Evolutionary conservation across 345 rosid genomes (phyloP).

Genomic region (Punica granatum): DNA sequence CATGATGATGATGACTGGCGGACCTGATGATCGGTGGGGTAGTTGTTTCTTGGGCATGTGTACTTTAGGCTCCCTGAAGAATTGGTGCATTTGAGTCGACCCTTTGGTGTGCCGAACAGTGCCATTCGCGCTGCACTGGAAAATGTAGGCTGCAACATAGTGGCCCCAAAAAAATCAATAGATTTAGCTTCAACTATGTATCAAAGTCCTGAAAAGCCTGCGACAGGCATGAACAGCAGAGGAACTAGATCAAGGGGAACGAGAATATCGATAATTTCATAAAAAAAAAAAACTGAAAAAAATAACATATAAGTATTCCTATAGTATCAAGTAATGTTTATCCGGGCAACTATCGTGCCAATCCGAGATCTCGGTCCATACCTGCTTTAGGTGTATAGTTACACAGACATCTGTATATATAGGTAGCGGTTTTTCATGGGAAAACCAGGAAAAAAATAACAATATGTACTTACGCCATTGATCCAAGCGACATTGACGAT

Average conservation of each 20-base stretch:
- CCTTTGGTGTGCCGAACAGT: neutral
- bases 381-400: too few relatives aligned
- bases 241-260: neutral
- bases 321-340: too few relatives aligned
- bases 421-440: too few relatives aligned
- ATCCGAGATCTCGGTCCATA: too few relatives aligned
- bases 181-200: too few relatives aligned
- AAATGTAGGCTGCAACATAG: neutral
- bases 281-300: too few relatives aligned
- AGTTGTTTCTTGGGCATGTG: conserved; percentile 15
- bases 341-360: too few relatives aligned
- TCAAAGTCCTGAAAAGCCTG: too few relatives aligned
- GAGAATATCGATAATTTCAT: neutral
- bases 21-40: conserved; percentile 7
- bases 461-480: conserved; percentile 7
- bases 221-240: neutral
- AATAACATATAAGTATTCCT: too few relatives aligned
- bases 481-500: conserved; percentile 14
- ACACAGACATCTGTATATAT: too few relatives aligned
- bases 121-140: conserved; percentile 1
- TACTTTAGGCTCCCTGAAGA: conserved; percentile 13
- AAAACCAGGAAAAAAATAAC: too few relatives aligned
- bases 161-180: neutral
- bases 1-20: conserved; percentile 19
- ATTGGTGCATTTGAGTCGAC: conserved; percentile 12